Evolutionary conservation across 2,329 filamentous ascomycete species (phyloP).

Genomic region (Thermothelomyces thermophilus): DNA sequence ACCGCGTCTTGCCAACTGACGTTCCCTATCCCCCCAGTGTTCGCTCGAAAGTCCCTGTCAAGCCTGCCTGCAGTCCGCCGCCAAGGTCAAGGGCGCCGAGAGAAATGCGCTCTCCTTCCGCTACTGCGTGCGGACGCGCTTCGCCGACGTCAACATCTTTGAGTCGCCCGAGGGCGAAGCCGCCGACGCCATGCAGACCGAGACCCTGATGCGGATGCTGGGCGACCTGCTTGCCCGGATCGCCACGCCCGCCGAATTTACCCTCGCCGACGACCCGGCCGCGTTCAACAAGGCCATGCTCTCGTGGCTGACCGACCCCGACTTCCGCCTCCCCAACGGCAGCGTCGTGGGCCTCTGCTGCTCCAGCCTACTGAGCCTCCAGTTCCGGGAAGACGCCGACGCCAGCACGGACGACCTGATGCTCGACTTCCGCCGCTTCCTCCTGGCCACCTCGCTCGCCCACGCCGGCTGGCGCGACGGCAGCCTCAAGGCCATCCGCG

Average conservation of each 20-base stretch:
- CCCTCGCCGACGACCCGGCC: conserved; percentile 11
- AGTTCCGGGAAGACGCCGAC: conserved; percentile 18
- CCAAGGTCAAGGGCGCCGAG: conserved; percentile 24
- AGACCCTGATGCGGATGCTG: conserved; percentile 19
- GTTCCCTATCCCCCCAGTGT: conserved; percentile 22
- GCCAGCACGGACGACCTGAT: conserved; percentile 23
- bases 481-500: conserved; percentile 11
- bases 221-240: conserved; percentile 22
- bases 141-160: conserved; percentile 29
- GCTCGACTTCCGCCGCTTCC: conserved; percentile 26
- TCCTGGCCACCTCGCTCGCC: conserved; percentile 27
- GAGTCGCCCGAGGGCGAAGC: background rate
- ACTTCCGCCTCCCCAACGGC: conserved; percentile 24
- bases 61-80: conserved; percentile 26
- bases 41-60: conserved; percentile 27
- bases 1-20: background rate
- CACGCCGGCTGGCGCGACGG: conserved; percentile 23
- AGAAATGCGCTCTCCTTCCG: conserved; percentile 28
- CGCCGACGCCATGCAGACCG: conserved; percentile 19
- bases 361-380: conserved; percentile 21
- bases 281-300: conserved; percentile 26
- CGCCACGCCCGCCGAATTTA: conserved; percentile 20
- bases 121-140: conserved; percentile 28
- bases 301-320: conserved; percentile 26
- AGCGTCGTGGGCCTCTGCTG: conserved; percentile 28